Evolutionary conservation across 257 asterid genomes (phyloP).

Genomic region (Capsicum chinense): DNA sequence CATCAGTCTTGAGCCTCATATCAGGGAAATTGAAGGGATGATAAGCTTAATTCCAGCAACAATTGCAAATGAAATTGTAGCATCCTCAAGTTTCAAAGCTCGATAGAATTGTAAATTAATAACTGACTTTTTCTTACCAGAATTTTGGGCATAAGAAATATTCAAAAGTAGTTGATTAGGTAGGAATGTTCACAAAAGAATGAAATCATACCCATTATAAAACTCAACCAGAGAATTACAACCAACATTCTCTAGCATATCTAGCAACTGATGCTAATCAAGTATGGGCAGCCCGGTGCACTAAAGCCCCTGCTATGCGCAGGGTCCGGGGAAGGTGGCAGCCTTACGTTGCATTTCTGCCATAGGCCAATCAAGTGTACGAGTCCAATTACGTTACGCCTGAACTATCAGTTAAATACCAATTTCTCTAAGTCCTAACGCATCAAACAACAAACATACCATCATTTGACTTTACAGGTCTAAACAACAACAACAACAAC

Average conservation of each 20-base stretch:
- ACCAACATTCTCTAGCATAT: conserved; percentile 21
- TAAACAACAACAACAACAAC: neutral
- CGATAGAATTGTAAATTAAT: neutral
- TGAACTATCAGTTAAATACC: neutral
- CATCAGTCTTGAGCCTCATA: neutral
- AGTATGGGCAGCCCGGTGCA: neutral
- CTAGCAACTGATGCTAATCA: neutral
- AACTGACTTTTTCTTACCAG: neutral
- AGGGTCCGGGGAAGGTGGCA: no score
- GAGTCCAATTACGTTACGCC: neutral
- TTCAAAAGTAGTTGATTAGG: conserved; percentile 18
- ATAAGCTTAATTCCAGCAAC: conserved; percentile 14
- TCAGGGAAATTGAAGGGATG: conserved; percentile 18
- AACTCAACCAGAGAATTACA: conserved; percentile 19
- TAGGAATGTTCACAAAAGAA: conserved; percentile 11
- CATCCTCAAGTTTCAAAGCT: neutral
- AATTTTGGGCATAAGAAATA: conserved; percentile 11
- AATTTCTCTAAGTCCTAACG: neutral
- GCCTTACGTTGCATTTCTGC: no score
- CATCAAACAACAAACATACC: neutral
- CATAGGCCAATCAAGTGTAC: neutral
- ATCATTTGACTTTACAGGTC: conserved; percentile 1
- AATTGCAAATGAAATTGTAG: neutral
- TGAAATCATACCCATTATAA: conserved; percentile 12
- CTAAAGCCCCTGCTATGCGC: no score